These are phyloP conservation scores for Torrubiellomyces zombiae DNA, from an alignment of 2,329 filamentous ascomycete species.

Conservation along the genomic window DNA sequence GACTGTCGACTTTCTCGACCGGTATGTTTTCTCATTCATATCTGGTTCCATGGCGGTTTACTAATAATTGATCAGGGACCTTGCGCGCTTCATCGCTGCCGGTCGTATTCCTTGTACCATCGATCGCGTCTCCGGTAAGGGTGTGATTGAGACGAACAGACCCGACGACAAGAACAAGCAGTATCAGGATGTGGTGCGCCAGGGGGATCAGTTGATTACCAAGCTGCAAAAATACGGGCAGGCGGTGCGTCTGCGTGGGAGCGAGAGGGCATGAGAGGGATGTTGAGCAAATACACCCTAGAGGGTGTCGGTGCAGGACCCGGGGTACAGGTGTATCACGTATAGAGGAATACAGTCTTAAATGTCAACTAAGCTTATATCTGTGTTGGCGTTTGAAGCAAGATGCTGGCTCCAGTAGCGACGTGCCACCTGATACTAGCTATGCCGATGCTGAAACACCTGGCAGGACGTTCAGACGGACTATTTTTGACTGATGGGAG, in stretches of 20 bases:
- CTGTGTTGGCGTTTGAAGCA: no score
- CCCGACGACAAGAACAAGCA: slow-evolving; percentile 99
- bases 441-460: no score
- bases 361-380: no score
- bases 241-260: slow-evolving; percentile 82
- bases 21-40: slow-evolving; percentile 37
- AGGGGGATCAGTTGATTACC: slow-evolving; percentile 93
- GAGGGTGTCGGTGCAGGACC: no score
- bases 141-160: slow-evolving; percentile 93
- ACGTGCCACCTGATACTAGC: no score
- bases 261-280: slow-evolving; percentile 58
- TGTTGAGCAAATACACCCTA: no score
- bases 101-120: slow-evolving; percentile 94
- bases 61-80: slow-evolving; percentile 42
- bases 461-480: no score
- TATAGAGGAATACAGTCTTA: no score
- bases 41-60: no score
- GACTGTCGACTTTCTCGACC: slow-evolving; percentile 88
- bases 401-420: no score
- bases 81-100: slow-evolving; percentile 91
- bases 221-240: slow-evolving; percentile 99
- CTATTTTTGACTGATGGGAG: no score
- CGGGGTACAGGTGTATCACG: no score
- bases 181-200: slow-evolving; percentile 94
- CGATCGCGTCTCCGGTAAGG: slow-evolving; percentile 88